Evolutionary conservation across 2,329 filamentous ascomycete species (phyloP).

Genomic region (Pseudopyrenochaeta lycopersici): DNA sequence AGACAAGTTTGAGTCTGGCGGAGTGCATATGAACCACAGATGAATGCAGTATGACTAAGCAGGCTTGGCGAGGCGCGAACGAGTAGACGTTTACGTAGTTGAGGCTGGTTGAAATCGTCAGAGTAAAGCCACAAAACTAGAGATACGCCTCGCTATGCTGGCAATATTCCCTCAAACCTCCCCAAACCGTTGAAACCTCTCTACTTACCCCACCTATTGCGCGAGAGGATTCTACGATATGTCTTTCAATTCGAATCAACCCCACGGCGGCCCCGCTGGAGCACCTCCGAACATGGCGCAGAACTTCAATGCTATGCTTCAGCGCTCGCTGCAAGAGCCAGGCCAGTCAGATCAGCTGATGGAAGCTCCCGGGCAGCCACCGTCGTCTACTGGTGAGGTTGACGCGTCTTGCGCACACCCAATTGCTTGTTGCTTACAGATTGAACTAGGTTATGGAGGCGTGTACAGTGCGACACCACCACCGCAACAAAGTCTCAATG

Average conservation of each 20-base stretch:
- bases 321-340: constrained; percentile 45
- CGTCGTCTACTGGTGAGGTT: constrained; percentile 37
- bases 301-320: constrained; percentile 49
- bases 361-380: constrained; percentile 34
- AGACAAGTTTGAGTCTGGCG: too few relatives aligned
- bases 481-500: constrained; percentile 59
- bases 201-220: constrained; percentile 3
- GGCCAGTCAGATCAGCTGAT: constrained; percentile 29
- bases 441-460: constrained; percentile 41
- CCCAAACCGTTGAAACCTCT: constrained; percentile 30
- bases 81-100: constrained; percentile 2
- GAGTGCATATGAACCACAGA: too few relatives aligned
- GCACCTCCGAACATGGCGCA: constrained; percentile 38
- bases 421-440: constrained; percentile 23
- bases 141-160: constrained; percentile 42
- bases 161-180: constrained; percentile 22
- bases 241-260: constrained; percentile 40
- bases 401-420: constrained; percentile 1
- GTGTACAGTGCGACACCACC: constrained; percentile 52
- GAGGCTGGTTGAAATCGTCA: not conserved
- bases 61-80: constrained; percentile 9
- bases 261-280: constrained; percentile 42
- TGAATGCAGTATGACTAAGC: not conserved
- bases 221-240: constrained; percentile 19
- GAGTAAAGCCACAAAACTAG: constrained; percentile 25